A percentile compares a stretch with the other conserved stretches of the same genome.
Evolutionary conservation across 805 yeast genomes (phyloP).

Genomic region (Cyberlindnera americana): DNA sequence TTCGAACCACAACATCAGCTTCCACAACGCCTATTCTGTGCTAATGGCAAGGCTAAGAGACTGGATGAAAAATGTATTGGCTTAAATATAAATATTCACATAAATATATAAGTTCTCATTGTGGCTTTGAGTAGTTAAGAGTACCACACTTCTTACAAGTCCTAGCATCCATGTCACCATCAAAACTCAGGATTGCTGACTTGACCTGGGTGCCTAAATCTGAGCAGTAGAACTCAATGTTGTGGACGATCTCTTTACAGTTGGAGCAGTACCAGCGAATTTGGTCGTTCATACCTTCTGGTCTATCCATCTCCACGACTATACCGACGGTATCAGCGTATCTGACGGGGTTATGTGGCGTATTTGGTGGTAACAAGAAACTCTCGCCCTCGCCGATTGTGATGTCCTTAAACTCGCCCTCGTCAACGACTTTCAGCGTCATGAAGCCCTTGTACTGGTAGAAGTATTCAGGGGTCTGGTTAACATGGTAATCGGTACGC

Average conservation of each 20-base stretch:
- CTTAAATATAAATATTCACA: no score
- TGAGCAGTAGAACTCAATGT: slow-evolving; percentile 64
- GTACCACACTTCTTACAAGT: slow-evolving; percentile 78
- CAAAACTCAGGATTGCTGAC: slow-evolving; percentile 71
- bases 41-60: slow-evolving; percentile 60
- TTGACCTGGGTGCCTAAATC: slow-evolving; percentile 92
- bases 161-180: slow-evolving; percentile 54
- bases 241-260: slow-evolving; percentile 65
- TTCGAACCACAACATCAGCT: slow-evolving; percentile 78
- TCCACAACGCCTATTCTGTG: slow-evolving; percentile 74
- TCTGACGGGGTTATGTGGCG: slow-evolving; percentile 88
- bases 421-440: slow-evolving; percentile 80
- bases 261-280: slow-evolving; percentile 84
- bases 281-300: slow-evolving; percentile 62
- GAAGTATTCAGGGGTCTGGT: slow-evolving; percentile 94
- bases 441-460: slow-evolving; percentile 83
- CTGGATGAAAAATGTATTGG: slow-evolving; percentile 52
- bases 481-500: slow-evolving; percentile 88
- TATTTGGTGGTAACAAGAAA: slow-evolving; percentile 78
- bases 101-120: no score
- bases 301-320: slow-evolving; percentile 91
- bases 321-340: slow-evolving; percentile 83
- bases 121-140: slow-evolving; percentile 63
- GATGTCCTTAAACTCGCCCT: slow-evolving; percentile 71
- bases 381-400: slow-evolving; percentile 81